Evolutionary conservation across 768 basidiomycete species (phyloP).

Genomic region (Pisolithus tinctorius): DNA sequence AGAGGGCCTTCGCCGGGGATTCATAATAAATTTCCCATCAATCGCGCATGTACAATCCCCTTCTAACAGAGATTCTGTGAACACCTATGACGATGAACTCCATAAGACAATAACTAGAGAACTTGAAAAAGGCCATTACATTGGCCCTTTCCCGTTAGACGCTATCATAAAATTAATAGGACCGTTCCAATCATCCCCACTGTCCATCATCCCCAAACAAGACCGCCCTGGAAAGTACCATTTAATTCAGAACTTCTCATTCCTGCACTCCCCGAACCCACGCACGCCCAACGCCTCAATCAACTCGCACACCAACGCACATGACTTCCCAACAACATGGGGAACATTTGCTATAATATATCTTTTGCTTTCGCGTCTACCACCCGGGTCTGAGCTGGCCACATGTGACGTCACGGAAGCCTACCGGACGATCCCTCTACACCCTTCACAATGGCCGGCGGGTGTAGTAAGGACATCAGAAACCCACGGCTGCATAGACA

Average conservation of each 20-base stretch:
- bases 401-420: slow-evolving; percentile 34
- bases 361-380: slow-evolving; percentile 9
- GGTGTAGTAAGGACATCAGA: slow-evolving; percentile 19
- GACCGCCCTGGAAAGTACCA: slow-evolving; percentile 16
- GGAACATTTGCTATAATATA: neutral
- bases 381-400: slow-evolving; percentile 17
- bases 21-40: neutral
- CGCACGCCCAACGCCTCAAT: slow-evolving; percentile 20
- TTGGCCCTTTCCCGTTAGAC: neutral
- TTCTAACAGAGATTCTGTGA: too few species aligned
- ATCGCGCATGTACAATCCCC: too few species aligned
- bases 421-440: slow-evolving; percentile 28
- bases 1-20: neutral
- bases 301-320: slow-evolving; percentile 26
- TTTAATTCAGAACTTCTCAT: slow-evolving; percentile 28
- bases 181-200: slow-evolving; percentile 23
- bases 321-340: slow-evolving; percentile 15
- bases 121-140: neutral
- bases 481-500: slow-evolving; percentile 21
- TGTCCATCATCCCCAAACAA: slow-evolving; percentile 24
- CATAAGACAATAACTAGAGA: too few species aligned
- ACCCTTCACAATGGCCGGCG: slow-evolving; percentile 29
- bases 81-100: too few species aligned
- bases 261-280: neutral
- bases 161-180: slow-evolving; percentile 13